phyloP scores from a whole-genome alignment of 169 alveolate species.

The Eimeria praecox region DNA sequence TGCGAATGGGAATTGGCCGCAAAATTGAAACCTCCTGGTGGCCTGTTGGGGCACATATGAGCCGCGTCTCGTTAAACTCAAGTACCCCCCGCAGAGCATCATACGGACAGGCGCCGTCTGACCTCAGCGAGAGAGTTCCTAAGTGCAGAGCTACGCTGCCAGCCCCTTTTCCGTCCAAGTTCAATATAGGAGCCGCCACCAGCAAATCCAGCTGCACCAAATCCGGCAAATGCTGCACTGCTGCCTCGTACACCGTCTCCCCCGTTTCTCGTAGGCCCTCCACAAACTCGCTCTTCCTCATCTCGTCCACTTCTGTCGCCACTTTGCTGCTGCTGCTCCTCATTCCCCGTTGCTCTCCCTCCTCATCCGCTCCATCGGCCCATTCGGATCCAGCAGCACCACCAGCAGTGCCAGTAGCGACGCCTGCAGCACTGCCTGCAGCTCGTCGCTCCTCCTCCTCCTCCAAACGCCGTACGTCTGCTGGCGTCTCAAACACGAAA shows the following conservation, averaged over 20 bases:
- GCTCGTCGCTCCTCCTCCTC: conserved; percentile 29
- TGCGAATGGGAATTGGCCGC: conserved; percentile 77
- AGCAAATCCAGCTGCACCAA: conserved; percentile 81
- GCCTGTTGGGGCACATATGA: conserved; percentile 83
- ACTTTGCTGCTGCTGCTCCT: conserved; percentile 9
- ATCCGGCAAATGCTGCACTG: conserved; percentile 77
- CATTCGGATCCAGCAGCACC: conserved; percentile 51
- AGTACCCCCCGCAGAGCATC: conserved; percentile 86
- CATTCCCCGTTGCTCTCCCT: conserved; percentile 81
- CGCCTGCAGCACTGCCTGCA: neutral
- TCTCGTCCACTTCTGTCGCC: conserved; percentile 69
- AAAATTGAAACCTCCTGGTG: conserved; percentile 75
- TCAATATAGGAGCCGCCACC: conserved; percentile 88
- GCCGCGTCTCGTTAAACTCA: conserved; percentile 91
- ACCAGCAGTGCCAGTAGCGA: conserved; percentile 9
- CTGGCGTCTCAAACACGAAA: conserved; percentile 76
- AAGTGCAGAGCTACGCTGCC: conserved; percentile 87
- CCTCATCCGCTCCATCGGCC: conserved; percentile 79
- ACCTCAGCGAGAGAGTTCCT: conserved; percentile 88
- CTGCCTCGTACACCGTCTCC: conserved; percentile 76
- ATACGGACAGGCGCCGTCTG: conserved; percentile 89
- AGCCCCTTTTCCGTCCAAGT: conserved; percentile 87
- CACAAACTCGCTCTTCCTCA: conserved; percentile 76
- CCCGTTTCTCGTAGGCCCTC: conserved; percentile 72
- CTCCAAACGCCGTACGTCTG: conserved; percentile 44